Base-by-base conservation (phyloP, 495 filamentous ascomycete genomes). In the Penicillium psychrofluorescens region DNA sequence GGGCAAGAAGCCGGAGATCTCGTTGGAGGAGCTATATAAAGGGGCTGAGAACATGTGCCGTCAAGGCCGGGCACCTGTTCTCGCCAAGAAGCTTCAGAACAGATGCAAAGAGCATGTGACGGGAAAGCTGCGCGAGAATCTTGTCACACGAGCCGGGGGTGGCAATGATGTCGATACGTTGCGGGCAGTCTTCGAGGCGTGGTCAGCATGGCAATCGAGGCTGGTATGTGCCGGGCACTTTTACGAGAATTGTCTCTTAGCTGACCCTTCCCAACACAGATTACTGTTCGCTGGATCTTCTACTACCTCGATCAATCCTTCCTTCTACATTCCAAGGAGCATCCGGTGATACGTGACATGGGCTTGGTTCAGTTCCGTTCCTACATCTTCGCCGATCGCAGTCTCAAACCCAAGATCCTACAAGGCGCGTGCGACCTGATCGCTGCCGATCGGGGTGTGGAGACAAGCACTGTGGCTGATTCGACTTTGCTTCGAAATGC, bases 281-380 rank as follows among this genome's bases (percentile, higher is more conserved):
- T 78, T 33, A 82, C 77, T 13, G 73, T 98, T 40, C 77, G 88
- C 43, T 88, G 81, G 46, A 83, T 95, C 29, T 97, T 95, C 68
- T 90, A 85, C 56, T 96, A 90, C 50, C 72, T 98, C 43, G 91
- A 98, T 55, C 80, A 92, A 45, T 86, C 88, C 5, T 95, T 86
- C 58, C 76, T 98, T 14, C 68, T 95, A 1, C 79, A 81, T 29
- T 77, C 76, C 32, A 80, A 75, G 44, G 67, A 71, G 30, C 54
- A 61, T 13, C 66, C 72, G 1, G 51, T 75, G 53, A 71, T 94
- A 68, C 67, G 74, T 57, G 64, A 76, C 58, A 74, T 81, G 72
- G 64, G 78, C 51, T 44, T 86, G 64, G 60, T 67, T 43, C 63
- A 73, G 42, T 84, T 83, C 58, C 72, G 77, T 29, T 63, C 61